These are phyloP conservation scores for Prorocentrum cordatum DNA, from an alignment of 169 alveolate genomes.

Conservation along the genomic window DNA sequence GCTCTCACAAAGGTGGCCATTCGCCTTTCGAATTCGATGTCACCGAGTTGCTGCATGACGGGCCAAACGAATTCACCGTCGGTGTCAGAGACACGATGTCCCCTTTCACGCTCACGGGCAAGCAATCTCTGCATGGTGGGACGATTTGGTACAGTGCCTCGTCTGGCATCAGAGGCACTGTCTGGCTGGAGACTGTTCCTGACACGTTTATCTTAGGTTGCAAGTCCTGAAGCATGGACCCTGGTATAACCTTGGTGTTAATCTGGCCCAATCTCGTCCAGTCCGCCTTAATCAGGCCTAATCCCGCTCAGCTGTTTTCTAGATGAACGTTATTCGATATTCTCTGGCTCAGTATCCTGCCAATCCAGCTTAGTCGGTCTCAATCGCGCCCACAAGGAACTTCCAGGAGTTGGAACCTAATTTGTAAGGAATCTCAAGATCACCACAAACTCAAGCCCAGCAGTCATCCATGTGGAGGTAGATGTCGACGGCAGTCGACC, in stretches of 20 bases:
- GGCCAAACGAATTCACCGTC: background rate
- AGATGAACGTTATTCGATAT: background rate
- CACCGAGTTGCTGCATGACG: background rate
- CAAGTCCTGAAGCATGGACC: background rate
- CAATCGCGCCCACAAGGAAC: no score
- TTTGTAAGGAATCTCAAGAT: background rate
- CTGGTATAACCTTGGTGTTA: background rate
- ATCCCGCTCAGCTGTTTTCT: no score
- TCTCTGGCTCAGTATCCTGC: background rate
- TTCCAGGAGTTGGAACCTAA: no score
- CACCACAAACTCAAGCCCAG: background rate
- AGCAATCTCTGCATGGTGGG: background rate
- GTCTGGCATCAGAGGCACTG: constrained; percentile 8
- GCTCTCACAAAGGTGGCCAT: constrained; percentile 5
- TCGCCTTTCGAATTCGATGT: constrained; percentile 8
- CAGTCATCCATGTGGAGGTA: background rate
- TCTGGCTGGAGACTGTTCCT: constrained; percentile 10
- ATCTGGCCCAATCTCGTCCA: background rate
- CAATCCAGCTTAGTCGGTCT: no score
- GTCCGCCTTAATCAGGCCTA: no score
- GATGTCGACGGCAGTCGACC: background rate
- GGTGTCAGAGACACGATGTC: background rate
- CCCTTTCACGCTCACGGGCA: constrained; percentile 6
- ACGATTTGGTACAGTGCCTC: constrained; percentile 12
- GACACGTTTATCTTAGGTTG: background rate